A percentile compares a stretch with the other conserved stretches of the same genome.
Evolutionary conservation across 2,329 filamentous ascomycete genomes (phyloP).

Genomic region (Botrytis tulipae): DNA sequence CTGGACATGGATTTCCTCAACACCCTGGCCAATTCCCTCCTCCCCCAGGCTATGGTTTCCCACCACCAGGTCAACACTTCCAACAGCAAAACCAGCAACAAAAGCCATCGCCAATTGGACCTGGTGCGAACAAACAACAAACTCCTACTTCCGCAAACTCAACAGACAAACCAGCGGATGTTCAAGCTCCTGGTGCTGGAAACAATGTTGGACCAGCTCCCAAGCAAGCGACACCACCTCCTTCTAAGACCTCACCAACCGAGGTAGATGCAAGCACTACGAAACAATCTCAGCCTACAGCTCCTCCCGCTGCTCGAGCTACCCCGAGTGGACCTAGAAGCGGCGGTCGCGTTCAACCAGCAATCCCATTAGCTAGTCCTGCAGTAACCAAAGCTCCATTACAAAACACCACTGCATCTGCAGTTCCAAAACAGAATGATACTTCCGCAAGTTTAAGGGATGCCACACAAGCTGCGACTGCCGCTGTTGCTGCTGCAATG

Average conservation of each 20-base stretch:
- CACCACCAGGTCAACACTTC: slow-evolving; percentile 61
- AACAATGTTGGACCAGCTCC: slow-evolving; percentile 39
- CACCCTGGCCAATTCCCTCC: slow-evolving; percentile 52
- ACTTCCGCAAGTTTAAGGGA: slow-evolving; percentile 53
- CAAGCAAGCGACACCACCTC: slow-evolving; percentile 54
- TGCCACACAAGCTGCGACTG: slow-evolving; percentile 71
- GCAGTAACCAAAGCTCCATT: slow-evolving; percentile 42
- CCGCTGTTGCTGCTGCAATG: slow-evolving; percentile 78
- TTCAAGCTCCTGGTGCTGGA: slow-evolving; percentile 47
- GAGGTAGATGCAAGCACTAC: slow-evolving; percentile 48
- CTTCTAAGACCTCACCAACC: slow-evolving; percentile 63
- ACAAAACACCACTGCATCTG: slow-evolving; percentile 34
- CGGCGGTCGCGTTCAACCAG: slow-evolving; percentile 58
- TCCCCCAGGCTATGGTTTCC: slow-evolving; percentile 43
- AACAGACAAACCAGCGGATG: slow-evolving; percentile 40
- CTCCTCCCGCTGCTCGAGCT: slow-evolving; percentile 22
- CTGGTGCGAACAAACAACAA: slow-evolving; percentile 49
- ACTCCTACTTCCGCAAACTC: slow-evolving; percentile 44
- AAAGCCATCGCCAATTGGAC: slow-evolving; percentile 53
- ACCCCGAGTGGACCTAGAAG: slow-evolving; percentile 44
- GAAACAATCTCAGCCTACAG: slow-evolving; percentile 25
- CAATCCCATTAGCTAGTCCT: slow-evolving; percentile 56
- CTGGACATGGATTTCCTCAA: slow-evolving; percentile 71
- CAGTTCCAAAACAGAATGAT: slow-evolving; percentile 26
- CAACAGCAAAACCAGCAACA: slow-evolving; percentile 40